A percentile compares a stretch with the other conserved stretches of the same genome.
These are phyloP conservation scores for Umbelopsis vinacea DNA, from an alignment of 192 early-diverging fungal genomes.

Conservation along the genomic window DNA sequence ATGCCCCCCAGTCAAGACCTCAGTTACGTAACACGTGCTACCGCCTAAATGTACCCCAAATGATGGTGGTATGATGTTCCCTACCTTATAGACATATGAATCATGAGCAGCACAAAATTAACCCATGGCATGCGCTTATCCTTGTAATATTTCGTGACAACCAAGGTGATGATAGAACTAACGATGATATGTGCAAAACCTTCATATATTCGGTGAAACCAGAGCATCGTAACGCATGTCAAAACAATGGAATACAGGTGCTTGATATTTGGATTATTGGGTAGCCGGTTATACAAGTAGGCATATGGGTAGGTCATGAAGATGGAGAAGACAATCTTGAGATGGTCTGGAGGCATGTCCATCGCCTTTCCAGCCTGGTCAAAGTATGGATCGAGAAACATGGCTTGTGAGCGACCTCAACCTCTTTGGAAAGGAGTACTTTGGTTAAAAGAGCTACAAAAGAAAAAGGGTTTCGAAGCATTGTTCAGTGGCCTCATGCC, in stretches of 20 bases:
- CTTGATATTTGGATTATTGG: constrained; percentile 48
- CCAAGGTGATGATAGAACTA: constrained; percentile 54
- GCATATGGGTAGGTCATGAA: constrained; percentile 63
- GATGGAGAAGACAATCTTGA: constrained; percentile 57
- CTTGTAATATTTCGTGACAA: constrained; percentile 51
- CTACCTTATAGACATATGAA: constrained; percentile 68
- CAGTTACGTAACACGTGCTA: neutral
- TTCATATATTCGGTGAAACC: constrained; percentile 58
- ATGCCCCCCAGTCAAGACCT: neutral
- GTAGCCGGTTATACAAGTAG: constrained; percentile 58
- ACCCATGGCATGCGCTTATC: constrained; percentile 54
- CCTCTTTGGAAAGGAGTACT: neutral
- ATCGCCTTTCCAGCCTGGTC: neutral
- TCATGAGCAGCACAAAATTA: constrained; percentile 66
- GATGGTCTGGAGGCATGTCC: constrained; percentile 60
- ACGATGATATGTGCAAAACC: constrained; percentile 61
- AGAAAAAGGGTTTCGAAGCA: neutral
- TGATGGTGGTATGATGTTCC: constrained; percentile 23
- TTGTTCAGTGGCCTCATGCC: neutral
- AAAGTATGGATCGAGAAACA: constrained; percentile 14
- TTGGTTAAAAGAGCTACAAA: neutral
- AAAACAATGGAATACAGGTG: constrained; percentile 64
- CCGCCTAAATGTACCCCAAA: neutral
- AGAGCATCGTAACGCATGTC: constrained; percentile 56
- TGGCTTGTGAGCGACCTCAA: neutral